phyloP scores from a whole-genome alignment of 257 asterid species.

The Plantago ovata region DNA sequence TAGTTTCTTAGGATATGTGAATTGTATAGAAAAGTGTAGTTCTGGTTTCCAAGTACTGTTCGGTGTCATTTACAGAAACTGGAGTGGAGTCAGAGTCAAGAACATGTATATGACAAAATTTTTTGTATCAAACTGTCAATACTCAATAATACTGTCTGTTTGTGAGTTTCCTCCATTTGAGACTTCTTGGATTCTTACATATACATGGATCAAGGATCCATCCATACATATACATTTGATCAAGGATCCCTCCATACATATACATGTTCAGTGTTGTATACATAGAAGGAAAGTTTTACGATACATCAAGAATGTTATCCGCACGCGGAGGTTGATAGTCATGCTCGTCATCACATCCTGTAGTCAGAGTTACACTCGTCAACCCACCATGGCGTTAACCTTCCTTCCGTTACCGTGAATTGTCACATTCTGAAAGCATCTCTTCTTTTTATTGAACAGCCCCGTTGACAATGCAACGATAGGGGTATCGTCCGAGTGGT shows the following conservation, averaged over 20 bases:
- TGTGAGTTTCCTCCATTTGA: too few species aligned
- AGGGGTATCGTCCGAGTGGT: slow-evolving; percentile 33
- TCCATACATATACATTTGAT: too few species aligned
- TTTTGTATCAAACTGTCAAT: too few species aligned
- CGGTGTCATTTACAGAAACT: slow-evolving; percentile 12
- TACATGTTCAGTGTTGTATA: too few species aligned
- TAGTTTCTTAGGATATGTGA: not conserved
- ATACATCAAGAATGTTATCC: slow-evolving; percentile 38
- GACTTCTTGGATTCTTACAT: too few species aligned
- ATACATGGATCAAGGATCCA: too few species aligned
- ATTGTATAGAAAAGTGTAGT: slow-evolving; percentile 22
- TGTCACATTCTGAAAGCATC: slow-evolving; percentile 29
- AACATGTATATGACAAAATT: too few species aligned
- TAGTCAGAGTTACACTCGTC: slow-evolving; percentile 48
- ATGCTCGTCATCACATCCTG: slow-evolving; percentile 43
- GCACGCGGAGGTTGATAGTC: slow-evolving; percentile 47
- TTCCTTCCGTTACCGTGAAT: slow-evolving; percentile 35
- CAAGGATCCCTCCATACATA: too few species aligned
- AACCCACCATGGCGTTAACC: slow-evolving; percentile 43
- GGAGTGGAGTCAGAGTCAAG: not conserved
- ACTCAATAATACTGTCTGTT: too few species aligned
- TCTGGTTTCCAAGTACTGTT: slow-evolving; percentile 10
- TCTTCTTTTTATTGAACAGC: slow-evolving; percentile 32
- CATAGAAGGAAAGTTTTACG: too few species aligned
- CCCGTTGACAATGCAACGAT: slow-evolving; percentile 43